phyloP scores from a whole-genome alignment of 352 stramenopile species.

The Globisporangium megalacanthum region DNA sequence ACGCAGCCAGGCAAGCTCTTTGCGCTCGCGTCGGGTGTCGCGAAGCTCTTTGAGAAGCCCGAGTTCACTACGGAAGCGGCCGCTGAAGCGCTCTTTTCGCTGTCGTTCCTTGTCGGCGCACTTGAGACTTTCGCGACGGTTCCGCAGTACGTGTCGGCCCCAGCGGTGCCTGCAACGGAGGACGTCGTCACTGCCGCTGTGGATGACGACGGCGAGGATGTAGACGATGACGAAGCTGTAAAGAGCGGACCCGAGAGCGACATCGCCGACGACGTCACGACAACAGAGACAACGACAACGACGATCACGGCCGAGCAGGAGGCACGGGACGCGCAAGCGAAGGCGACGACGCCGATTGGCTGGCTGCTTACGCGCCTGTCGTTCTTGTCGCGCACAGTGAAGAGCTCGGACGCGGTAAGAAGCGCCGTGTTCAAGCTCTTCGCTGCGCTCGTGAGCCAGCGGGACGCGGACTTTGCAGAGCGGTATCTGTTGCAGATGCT shows the following conservation, averaged over 20 bases:
- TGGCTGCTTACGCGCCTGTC: conserved; percentile 85
- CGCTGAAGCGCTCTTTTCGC: conserved; percentile 44
- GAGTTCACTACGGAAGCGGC: conserved; percentile 45
- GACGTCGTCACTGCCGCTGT: conserved; percentile 9
- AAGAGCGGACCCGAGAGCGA: conserved; percentile 16
- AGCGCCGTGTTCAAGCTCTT: conserved; percentile 83
- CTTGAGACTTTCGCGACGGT: conserved; percentile 48
- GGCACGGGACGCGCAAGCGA: conserved; percentile 34
- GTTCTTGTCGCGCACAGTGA: conserved; percentile 57
- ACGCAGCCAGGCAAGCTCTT: conserved; percentile 56
- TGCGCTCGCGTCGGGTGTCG: conserved; percentile 41
- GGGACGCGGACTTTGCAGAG: conserved; percentile 39
- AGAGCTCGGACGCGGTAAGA: conserved; percentile 55
- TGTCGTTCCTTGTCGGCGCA: conserved; percentile 61
- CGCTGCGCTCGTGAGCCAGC: conserved; percentile 59
- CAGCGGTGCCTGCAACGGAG: conserved; percentile 13
- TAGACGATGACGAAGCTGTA: conserved; percentile 12
- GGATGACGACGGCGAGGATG: conserved; percentile 13
- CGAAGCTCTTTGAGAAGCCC: conserved; percentile 65
- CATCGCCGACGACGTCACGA: conserved; percentile 21
- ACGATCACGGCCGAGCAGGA: conserved; percentile 29
- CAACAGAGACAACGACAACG: conserved; percentile 16
- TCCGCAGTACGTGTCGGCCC: conserved; percentile 48
- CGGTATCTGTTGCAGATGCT: conserved; percentile 76
- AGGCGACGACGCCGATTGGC: conserved; percentile 59